phyloP scores from a whole-genome alignment of 2,329 filamentous ascomycete species.

The Colletotrichum brevisporum region DNA sequence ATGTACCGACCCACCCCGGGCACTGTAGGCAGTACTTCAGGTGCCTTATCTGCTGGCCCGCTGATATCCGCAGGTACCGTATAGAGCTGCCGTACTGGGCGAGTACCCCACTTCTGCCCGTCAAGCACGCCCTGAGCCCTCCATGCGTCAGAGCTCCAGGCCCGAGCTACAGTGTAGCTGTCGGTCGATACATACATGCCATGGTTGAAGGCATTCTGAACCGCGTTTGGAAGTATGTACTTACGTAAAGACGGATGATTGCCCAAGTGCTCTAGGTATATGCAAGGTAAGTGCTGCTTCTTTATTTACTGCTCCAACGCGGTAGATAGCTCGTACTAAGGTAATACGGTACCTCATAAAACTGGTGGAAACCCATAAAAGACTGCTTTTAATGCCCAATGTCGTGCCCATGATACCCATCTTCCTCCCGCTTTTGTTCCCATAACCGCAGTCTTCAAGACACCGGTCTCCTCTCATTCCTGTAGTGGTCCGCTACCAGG shows the following conservation, averaged over 20 bases:
- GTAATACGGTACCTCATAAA: no score
- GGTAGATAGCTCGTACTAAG: no score
- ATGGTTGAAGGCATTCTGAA: neutral
- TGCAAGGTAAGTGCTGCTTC: neutral
- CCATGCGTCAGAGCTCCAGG: neutral
- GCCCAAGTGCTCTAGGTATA: neutral
- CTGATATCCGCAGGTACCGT: conserved; percentile 35
- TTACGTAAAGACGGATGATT: conserved; percentile 1
- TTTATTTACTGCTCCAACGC: neutral
- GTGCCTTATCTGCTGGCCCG: conserved; percentile 34
- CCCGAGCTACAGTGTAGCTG: conserved; percentile 7
- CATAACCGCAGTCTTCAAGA: neutral
- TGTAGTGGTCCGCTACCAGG: conserved; percentile 86
- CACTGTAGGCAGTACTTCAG: conserved; percentile 1
- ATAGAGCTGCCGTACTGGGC: conserved; percentile 33
- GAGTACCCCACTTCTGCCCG: conserved; percentile 8
- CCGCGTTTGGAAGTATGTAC: neutral
- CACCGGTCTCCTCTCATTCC: conserved; percentile 52
- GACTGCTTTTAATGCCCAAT: conserved; percentile 25
- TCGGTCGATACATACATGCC: neutral
- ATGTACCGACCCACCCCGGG: no score
- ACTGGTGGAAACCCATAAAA: neutral
- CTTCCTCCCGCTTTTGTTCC: neutral
- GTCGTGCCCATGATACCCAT: conserved; percentile 3
- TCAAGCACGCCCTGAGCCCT: conserved; percentile 16